Percentiles rank a stretch among this genome's conserved stretches.
phyloP scores from a whole-genome alignment of 2,329 filamentous ascomycete species.

The Ophiocordyceps sinensis region DNA sequence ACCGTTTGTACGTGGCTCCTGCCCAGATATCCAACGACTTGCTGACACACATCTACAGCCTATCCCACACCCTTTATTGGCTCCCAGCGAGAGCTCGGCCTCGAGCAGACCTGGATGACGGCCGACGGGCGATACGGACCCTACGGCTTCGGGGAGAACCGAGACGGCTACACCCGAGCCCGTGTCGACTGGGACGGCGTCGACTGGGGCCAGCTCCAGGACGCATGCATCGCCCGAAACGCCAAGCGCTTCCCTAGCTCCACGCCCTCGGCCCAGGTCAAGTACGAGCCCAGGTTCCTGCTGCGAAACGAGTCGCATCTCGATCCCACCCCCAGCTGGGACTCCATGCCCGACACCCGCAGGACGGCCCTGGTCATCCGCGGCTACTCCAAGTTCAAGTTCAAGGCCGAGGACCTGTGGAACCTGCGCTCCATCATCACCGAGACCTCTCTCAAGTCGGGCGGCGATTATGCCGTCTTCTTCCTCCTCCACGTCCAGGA shows the following conservation, averaged over 20 bases:
- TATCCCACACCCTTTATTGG: conserved; percentile 16
- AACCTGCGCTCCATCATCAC: conserved; percentile 50
- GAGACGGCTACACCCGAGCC: conserved; percentile 9
- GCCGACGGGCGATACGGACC: conserved; percentile 12
- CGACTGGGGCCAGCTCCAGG: conserved; percentile 21
- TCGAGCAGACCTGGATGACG: conserved; percentile 15
- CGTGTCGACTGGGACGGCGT: conserved; percentile 14
- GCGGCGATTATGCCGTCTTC: conserved; percentile 49
- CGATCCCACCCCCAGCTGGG: conserved; percentile 11
- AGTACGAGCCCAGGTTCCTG: conserved; percentile 6
- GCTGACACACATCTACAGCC: neutral
- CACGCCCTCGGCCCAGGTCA: conserved; percentile 4
- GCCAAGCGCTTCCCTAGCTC: conserved; percentile 28
- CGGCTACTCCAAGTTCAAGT: conserved; percentile 32
- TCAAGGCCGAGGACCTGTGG: conserved; percentile 45
- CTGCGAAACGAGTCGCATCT: conserved; percentile 3
- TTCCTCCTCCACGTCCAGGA: conserved; percentile 49
- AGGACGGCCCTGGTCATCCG: conserved; percentile 12
- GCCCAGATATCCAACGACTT: too few relatives aligned
- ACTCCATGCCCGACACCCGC: conserved; percentile 8
- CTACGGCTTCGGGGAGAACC: conserved; percentile 15
- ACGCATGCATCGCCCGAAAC: conserved; percentile 30
- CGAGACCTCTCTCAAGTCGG: conserved; percentile 44
- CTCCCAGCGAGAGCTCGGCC: conserved; percentile 14
- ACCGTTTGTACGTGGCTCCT: too few relatives aligned